Evolutionary conservation across 306 rosid genomes (phyloP).

Genomic region (Mimosa pudica): DNA sequence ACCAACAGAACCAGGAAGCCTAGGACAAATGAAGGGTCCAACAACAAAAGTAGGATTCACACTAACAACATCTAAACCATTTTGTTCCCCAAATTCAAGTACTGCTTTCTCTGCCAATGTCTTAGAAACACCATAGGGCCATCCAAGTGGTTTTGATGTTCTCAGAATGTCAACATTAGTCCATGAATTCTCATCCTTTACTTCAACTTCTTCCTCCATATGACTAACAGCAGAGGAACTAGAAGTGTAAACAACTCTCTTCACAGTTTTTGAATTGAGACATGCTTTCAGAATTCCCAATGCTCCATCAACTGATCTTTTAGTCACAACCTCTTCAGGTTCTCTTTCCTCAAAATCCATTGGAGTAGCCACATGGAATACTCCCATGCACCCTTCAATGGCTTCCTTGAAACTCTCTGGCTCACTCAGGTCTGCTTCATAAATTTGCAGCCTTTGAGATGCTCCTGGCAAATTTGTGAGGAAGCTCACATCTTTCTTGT

Average conservation of each 20-base stretch:
- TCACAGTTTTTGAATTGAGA: slow-evolving; percentile 1
- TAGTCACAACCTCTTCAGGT: neutral
- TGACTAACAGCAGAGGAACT: slow-evolving; percentile 24
- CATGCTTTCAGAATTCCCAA: neutral
- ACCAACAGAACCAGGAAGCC: neutral
- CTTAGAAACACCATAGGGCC: slow-evolving; percentile 41
- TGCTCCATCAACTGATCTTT: neutral
- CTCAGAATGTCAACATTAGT: slow-evolving; percentile 34
- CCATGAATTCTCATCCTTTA: slow-evolving; percentile 50
- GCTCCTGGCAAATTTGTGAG: neutral
- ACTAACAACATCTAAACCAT: neutral
- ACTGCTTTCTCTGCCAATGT: slow-evolving; percentile 48
- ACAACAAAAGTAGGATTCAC: neutral
- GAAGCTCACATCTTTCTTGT: neutral
- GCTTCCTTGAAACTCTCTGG: neutral
- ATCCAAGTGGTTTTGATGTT: neutral
- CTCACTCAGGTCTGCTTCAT: neutral
- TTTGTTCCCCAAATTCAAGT: slow-evolving; percentile 23
- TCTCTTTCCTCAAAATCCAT: neutral
- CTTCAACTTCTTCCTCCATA: neutral
- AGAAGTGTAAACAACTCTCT: slow-evolving; percentile 51
- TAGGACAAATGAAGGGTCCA: slow-evolving; percentile 33
- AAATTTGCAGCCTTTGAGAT: neutral
- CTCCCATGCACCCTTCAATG: neutral
- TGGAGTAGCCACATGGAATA: neutral